Evolutionary conservation across 192 early-diverging fungal genomes (phyloP).

Genomic region (Coemansia sp.): DNA sequence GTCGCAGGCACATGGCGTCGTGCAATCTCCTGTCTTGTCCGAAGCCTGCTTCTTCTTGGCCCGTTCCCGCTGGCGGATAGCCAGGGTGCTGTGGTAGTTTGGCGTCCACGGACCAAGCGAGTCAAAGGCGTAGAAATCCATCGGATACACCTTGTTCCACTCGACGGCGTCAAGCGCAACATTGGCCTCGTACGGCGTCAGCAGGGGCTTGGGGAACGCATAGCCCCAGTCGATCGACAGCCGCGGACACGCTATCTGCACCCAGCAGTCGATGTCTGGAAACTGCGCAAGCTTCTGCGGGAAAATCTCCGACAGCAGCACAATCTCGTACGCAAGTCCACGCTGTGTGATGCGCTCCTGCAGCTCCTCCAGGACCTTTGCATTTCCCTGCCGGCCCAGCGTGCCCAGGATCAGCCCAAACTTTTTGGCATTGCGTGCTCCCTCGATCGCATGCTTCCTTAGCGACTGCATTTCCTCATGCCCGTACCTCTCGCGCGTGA

Average conservation of each 20-base stretch:
- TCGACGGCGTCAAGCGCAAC: conserved; percentile 78
- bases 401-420: conserved; percentile 95
- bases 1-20: background rate
- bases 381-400: conserved; percentile 92
- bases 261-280: conserved; percentile 82
- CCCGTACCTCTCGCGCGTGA: conserved; percentile 92
- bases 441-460: conserved; percentile 79
- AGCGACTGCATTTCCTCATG: conserved; percentile 89
- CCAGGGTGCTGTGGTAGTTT: conserved; percentile 65
- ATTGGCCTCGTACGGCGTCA: conserved; percentile 94
- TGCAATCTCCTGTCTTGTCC: background rate
- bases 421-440: conserved; percentile 69
- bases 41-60: conserved; percentile 7
- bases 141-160: conserved; percentile 90
- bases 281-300: conserved; percentile 90
- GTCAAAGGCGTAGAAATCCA: conserved; percentile 96
- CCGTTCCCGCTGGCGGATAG: conserved; percentile 31
- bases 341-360: conserved; percentile 64
- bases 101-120: conserved; percentile 91
- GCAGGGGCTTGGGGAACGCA: conserved; percentile 85
- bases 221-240: conserved; percentile 99
- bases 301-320: conserved; percentile 94
- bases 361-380: conserved; percentile 85
- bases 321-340: conserved; percentile 64
- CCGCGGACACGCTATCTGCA: conserved; percentile 95